Percentiles rank a stretch among this genome's conserved stretches.
These are phyloP conservation scores for Cystobasidiopsis lactophilus DNA, from an alignment of 768 basidiomycete species.

Conservation along the genomic window DNA sequence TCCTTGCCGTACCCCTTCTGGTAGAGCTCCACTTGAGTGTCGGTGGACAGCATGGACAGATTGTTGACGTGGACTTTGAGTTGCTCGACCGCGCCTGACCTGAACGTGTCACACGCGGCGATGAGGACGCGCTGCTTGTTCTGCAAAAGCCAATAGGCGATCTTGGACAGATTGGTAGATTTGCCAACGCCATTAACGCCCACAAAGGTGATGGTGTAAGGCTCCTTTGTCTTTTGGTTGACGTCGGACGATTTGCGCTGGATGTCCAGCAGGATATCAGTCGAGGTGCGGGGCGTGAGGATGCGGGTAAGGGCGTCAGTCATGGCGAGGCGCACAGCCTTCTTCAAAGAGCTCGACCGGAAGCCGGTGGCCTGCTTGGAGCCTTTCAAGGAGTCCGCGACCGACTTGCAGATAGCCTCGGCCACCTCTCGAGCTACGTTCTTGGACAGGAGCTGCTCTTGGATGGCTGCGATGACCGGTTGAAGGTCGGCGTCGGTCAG, in stretches of 20 bases:
- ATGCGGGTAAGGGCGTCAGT: conserved; percentile 75
- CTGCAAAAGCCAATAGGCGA: conserved; percentile 97
- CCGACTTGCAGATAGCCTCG: conserved; percentile 80
- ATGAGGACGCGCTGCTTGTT: conserved; percentile 82
- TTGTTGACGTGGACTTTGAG: conserved; percentile 90
- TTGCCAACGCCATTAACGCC: conserved; percentile 99
- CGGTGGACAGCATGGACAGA: conserved; percentile 53
- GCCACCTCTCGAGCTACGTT: conserved; percentile 93
- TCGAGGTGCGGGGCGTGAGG: conserved; percentile 86
- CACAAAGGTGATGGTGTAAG: conserved; percentile 86
- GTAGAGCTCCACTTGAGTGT: conserved; percentile 69
- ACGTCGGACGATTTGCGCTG: conserved; percentile 39
- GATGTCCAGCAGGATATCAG: conserved; percentile 84
- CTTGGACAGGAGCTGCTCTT: conserved; percentile 94
- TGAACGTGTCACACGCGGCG: conserved; percentile 94
- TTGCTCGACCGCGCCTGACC: conserved; percentile 91
- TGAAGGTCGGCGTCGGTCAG: conserved; percentile 60
- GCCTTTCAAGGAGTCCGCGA: conserved; percentile 72
- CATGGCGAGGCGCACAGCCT: conserved; percentile 60
- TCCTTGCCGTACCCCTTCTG: conserved; percentile 97
- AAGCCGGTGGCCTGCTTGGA: conserved; percentile 38
- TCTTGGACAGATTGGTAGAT: conserved; percentile 91
- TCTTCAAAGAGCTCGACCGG: conserved; percentile 38
- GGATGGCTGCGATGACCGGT: conserved; percentile 81
- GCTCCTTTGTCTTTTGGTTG: conserved; percentile 31